Conservation (phyloP, 2,329 filamentous ascomycete species). For the Penicillium italicum region DNA sequence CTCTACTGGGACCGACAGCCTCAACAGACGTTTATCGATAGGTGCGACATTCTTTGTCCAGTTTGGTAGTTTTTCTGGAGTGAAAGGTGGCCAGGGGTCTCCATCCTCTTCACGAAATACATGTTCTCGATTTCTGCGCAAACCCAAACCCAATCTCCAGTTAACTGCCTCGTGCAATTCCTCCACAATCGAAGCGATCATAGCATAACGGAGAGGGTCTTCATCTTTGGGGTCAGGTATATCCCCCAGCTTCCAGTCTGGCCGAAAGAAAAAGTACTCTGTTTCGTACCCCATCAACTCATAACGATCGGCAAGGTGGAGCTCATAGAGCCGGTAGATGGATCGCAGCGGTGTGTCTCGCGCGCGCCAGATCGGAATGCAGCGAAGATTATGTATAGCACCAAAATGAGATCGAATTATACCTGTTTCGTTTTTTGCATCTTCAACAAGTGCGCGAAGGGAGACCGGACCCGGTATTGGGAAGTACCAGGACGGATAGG, state of each 20-base stretch:
- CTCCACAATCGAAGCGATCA: constrained; percentile 26
- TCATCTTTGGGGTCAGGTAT: constrained; percentile 26
- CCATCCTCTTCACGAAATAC: constrained; percentile 21
- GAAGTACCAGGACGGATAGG: constrained; percentile 26
- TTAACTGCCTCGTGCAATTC: constrained; percentile 25
- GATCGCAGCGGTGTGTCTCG: constrained; percentile 30
- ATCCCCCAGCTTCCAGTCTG: constrained; percentile 17
- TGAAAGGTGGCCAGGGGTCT: constrained; percentile 24
- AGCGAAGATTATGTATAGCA: constrained; percentile 25
- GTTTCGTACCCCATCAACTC: constrained; percentile 21
- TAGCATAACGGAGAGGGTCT: constrained; percentile 29
- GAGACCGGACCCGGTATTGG: constrained; percentile 21
- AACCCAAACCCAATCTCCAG: constrained; percentile 26
- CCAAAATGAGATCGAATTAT: neutral
- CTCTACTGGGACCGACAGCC: constrained; percentile 9
- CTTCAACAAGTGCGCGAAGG: constrained; percentile 13
- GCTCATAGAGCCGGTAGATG: constrained; percentile 30
- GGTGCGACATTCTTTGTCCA: constrained; percentile 21
- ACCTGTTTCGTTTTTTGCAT: constrained; percentile 5
- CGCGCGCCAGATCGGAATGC: constrained; percentile 26
- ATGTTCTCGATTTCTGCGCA: constrained; percentile 25
- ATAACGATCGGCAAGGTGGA: constrained; percentile 18
- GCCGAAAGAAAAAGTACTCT: constrained; percentile 26
- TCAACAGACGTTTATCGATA: constrained; percentile 12
- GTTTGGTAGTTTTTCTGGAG: constrained; percentile 14